A percentile compares a stretch with the other conserved stretches of the same genome.
These are phyloP conservation scores for Penicillium sp. DNA, from an alignment of 2,329 filamentous ascomycete genomes.

Conservation along the genomic window DNA sequence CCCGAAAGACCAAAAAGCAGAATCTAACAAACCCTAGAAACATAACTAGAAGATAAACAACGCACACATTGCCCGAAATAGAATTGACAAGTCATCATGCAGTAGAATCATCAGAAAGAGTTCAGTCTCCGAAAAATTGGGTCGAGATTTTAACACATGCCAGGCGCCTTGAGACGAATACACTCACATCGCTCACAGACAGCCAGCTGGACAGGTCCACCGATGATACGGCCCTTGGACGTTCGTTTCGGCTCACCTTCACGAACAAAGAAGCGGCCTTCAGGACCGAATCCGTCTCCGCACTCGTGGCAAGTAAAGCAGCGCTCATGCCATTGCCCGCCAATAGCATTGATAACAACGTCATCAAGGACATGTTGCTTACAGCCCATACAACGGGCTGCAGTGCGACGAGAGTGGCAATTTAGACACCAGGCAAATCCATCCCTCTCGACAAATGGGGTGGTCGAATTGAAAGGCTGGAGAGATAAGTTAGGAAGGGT, in stretches of 20 bases:
- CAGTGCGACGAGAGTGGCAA: conserved; percentile 89
- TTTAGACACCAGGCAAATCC: conserved; percentile 95
- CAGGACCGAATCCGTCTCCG: conserved; percentile 56
- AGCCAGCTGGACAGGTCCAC: conserved; percentile 54
- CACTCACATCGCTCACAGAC: conserved; percentile 65
- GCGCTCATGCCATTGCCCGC: conserved; percentile 86
- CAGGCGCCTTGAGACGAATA: conserved; percentile 59
- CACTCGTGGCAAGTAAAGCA: conserved; percentile 84
- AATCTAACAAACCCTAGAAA: background rate
- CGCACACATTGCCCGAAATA: conserved; percentile 8
- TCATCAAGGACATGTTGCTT: conserved; percentile 82
- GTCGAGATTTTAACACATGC: conserved; percentile 19
- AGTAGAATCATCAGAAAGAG: conserved; percentile 18
- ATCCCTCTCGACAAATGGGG: conserved; percentile 94
- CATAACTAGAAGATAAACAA: background rate
- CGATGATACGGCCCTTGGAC: conserved; percentile 48
- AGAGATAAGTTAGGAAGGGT: conserved; percentile 16
- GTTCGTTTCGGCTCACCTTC: conserved; percentile 51
- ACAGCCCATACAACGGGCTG: conserved; percentile 85
- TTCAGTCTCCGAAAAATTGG: conserved; percentile 4
- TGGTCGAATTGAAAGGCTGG: conserved; percentile 58
- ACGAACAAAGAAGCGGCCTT: conserved; percentile 63
- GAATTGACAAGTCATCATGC: conserved; percentile 14
- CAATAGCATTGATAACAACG: conserved; percentile 83
- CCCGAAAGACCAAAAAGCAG: conserved; percentile 1